Conservation (phyloP, 176 grass and related monocot species). For the Avena atlantica region DNA sequence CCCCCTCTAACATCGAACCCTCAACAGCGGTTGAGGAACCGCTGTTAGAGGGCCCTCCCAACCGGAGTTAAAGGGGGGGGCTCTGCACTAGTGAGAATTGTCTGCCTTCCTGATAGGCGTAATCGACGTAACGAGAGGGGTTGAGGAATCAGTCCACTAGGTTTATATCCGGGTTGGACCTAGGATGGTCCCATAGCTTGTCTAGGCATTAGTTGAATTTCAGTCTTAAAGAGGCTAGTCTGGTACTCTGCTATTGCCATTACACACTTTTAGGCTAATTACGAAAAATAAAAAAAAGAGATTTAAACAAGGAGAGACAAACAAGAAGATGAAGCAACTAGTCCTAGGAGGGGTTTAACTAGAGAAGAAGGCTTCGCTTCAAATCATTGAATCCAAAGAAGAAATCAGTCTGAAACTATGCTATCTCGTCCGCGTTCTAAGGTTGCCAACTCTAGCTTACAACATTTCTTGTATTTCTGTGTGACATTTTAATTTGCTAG, state of each 20-base stretch:
- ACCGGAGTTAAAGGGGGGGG: too few relatives aligned
- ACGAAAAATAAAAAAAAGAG: neutral
- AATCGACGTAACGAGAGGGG: neutral
- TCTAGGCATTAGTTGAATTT: neutral
- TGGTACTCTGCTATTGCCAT: neutral
- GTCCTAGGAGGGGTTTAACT: neutral
- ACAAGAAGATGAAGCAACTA: neutral
- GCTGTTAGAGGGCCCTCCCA: too few relatives aligned
- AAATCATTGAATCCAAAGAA: too few relatives aligned
- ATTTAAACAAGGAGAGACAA: neutral
- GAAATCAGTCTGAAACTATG: too few relatives aligned
- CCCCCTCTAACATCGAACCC: too few relatives aligned
- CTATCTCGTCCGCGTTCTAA: neutral
- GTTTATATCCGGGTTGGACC: neutral
- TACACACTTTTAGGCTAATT: neutral
- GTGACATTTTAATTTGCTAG: neutral
- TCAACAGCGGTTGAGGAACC: too few relatives aligned
- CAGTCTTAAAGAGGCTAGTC: neutral
- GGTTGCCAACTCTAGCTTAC: neutral
- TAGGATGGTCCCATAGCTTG: neutral
- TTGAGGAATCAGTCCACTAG: neutral
- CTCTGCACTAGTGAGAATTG: neutral
- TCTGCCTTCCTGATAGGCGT: neutral
- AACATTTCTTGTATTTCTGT: neutral
- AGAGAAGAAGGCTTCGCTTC: neutral